Conservation (phyloP, 2,329 filamentous ascomycete genomes). For the Ambrosiella cleistominuta region DNA sequence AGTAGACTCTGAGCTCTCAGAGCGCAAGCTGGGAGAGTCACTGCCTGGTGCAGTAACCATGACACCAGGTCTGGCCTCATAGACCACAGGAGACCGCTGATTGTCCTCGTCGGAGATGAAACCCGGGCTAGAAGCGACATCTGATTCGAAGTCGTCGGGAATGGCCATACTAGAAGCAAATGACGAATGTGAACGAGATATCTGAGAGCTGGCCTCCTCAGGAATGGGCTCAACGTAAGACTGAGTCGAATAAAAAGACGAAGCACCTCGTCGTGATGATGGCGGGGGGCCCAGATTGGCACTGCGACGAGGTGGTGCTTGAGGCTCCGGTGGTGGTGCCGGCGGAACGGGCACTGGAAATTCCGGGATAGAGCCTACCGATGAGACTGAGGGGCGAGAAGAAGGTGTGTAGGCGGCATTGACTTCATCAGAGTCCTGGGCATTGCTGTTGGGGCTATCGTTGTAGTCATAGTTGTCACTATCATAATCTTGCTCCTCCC, state of each 20-base stretch:
- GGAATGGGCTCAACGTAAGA: slow-evolving; percentile 61
- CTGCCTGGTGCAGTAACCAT: slow-evolving; percentile 4
- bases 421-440: slow-evolving; percentile 21
- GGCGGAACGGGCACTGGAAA: slow-evolving; percentile 25
- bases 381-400: slow-evolving; percentile 34
- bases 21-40: slow-evolving; percentile 17
- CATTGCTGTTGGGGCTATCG: slow-evolving; percentile 18
- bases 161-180: slow-evolving; percentile 58
- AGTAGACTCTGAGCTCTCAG: neutral
- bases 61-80: slow-evolving; percentile 6
- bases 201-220: slow-evolving; percentile 42
- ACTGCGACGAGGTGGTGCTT: slow-evolving; percentile 27
- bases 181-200: slow-evolving; percentile 39
- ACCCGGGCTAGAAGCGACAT: slow-evolving; percentile 4
- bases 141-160: slow-evolving; percentile 43
- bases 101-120: slow-evolving; percentile 7
- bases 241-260: slow-evolving; percentile 46
- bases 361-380: slow-evolving; percentile 40
- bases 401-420: slow-evolving; percentile 31
- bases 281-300: slow-evolving; percentile 42
- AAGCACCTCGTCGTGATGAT: slow-evolving; percentile 40
- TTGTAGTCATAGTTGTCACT: slow-evolving; percentile 18
- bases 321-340: slow-evolving; percentile 1
- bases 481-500: slow-evolving; percentile 16
- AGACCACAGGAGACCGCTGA: slow-evolving; percentile 2